Base-by-base conservation (phyloP, 805 yeast genomes). In the Tetrapisispora pingtungensis region DNA sequence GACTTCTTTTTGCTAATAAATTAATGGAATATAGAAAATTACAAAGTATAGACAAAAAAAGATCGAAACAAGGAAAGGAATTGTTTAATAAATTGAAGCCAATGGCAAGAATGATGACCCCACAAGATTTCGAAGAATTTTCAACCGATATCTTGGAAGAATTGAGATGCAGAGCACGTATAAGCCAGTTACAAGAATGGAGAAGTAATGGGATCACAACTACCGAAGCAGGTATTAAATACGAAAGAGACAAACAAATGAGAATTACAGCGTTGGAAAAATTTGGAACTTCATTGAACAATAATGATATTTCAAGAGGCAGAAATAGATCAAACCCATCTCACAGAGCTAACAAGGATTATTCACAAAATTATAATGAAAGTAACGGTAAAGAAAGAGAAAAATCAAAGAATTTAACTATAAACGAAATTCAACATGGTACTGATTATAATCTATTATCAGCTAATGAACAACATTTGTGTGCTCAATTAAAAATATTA, bases 141-240 rank as follows among this genome's bases (percentile, higher is more conserved):
- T 67, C 81, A 4, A 77, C 74, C 28, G 95, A 84, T 58, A 73
- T 88, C 49, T 54, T 87, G 36, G 77, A 78, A 12, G 98, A 93
- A 64, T 72, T 86, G 42, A 80, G 78, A 53, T 79, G 85, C 51
- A 73, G 97, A 46, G 74, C 80, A 32, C 75, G 94, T 49, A 88
- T 93, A 40, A 84, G 82, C 42, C 96, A 88, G 64, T 68, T 94
- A 27, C 98, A 93, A 64, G 90, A 83, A 58, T 94, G 96, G 87
- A 75, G 99, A 50, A 74, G 80, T 40, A 82, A 86, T 61, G 99
- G 99, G 5, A 75, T 93, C 41, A 83, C 88, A 3, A 78, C 86
- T 0, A 54, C 86, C 36, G 96, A 89, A 48, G 82, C 77, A 41
- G 98, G 97, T 4, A 65, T 71, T 30, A 84, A 80, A 61, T 93